Evolutionary conservation across 495 filamentous ascomycete genomes (phyloP).

Genomic region (Aspergillus affinis): DNA sequence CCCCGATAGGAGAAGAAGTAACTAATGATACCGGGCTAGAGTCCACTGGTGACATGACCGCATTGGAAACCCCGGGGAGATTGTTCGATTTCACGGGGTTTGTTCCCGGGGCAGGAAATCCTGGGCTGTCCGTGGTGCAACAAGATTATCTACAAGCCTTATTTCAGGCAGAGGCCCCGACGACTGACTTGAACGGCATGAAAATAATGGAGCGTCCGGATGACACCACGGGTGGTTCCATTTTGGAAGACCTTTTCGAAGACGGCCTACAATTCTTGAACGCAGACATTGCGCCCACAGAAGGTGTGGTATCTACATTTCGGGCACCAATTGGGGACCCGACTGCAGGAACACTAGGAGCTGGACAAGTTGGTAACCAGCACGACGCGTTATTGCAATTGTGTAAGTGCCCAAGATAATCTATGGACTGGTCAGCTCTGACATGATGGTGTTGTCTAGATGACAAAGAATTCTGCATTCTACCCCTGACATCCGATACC

Average conservation of each 20-base stretch:
- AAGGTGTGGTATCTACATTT: not conserved
- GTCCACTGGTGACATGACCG: not conserved
- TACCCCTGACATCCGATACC: slow-evolving; percentile 19
- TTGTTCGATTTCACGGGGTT: not conserved
- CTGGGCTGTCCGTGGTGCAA: not conserved
- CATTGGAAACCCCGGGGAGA: not conserved
- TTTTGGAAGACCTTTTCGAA: not conserved
- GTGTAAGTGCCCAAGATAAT: not conserved
- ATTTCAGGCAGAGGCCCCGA: not conserved
- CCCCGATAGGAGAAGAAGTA: not conserved
- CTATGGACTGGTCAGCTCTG: not conserved
- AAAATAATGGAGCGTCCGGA: not conserved
- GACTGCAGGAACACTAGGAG: not conserved
- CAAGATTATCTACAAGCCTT: slow-evolving; percentile 1
- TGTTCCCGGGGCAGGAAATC: not conserved
- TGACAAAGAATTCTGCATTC: slow-evolving; percentile 22
- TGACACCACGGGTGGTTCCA: not conserved
- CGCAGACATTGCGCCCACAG: not conserved
- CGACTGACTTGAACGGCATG: not conserved
- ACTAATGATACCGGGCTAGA: not conserved
- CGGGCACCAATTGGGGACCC: not conserved
- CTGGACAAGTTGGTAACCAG: not conserved
- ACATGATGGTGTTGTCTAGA: slow-evolving; percentile 6
- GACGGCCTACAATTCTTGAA: not conserved
- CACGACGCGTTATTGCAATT: slow-evolving; percentile 11